phyloP scores from a whole-genome alignment of 805 yeast genomes.

The Starmerella vaccinii region DNA sequence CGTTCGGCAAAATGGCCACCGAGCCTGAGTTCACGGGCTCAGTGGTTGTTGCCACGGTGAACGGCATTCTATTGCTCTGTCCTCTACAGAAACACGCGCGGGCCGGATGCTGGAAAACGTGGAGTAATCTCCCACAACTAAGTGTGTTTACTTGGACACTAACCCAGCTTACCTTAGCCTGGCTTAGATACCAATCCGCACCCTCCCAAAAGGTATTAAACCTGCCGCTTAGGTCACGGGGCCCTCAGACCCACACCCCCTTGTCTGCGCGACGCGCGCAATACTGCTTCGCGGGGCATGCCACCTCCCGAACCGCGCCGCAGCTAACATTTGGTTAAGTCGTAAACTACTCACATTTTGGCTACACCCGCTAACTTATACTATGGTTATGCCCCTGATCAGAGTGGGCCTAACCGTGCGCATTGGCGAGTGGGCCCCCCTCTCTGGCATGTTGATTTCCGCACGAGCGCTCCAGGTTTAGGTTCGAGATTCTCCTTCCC shows the following conservation, averaged over 20 bases:
- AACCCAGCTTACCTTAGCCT: constrained; percentile 7
- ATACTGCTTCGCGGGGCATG: not conserved
- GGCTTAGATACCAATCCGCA: constrained; percentile 5
- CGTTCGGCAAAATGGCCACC: constrained; percentile 2
- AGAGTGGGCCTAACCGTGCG: no score
- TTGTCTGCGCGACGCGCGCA: not conserved
- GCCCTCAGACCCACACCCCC: not conserved
- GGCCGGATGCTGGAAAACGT: not conserved
- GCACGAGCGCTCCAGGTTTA: not conserved
- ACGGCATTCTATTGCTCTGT: constrained; percentile 1
- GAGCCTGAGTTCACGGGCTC: not conserved
- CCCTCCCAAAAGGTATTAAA: constrained; percentile 5
- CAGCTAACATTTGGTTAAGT: no score
- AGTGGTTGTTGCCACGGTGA: constrained; percentile 3
- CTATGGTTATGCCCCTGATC: no score
- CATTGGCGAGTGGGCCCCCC: no score
- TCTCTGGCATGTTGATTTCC: not conserved
- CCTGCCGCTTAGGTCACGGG: constrained; percentile 3
- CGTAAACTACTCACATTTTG: no score
- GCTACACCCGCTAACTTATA: no score
- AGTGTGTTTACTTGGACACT: not conserved
- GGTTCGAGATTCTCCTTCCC: not conserved
- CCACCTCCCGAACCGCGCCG: no score
- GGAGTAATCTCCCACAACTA: not conserved
- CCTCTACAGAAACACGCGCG: not conserved